phyloP scores from a whole-genome alignment of 108 stramenopile species.

The Skeletonema marinoi region DNA sequence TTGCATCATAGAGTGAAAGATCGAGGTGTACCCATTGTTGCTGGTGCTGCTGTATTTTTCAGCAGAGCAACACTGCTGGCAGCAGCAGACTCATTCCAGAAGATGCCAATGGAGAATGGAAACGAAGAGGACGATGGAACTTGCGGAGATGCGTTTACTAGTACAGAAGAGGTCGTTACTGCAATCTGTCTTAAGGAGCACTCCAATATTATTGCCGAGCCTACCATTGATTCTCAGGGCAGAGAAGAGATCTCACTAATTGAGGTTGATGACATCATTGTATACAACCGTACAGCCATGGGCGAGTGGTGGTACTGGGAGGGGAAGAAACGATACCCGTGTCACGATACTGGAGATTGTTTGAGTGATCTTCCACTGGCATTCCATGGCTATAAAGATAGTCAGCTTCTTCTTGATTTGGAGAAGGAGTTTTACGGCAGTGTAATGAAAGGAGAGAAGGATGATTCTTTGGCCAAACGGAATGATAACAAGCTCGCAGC shows the following conservation, averaged over 20 bases:
- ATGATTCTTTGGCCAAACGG: neutral
- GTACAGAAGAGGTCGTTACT: conserved; percentile 38
- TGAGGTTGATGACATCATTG: conserved; percentile 10
- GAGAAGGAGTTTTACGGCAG: conserved; percentile 42
- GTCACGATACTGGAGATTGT: conserved; percentile 38
- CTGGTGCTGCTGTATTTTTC: conserved; percentile 37
- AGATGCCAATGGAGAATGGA: conserved; percentile 36
- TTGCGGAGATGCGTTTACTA: conserved; percentile 41
- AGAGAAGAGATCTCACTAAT: conserved; percentile 27
- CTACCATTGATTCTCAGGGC: conserved; percentile 25
- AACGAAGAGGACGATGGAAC: conserved; percentile 44
- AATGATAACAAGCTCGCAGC: conserved; percentile 2
- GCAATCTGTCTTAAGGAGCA: conserved; percentile 36
- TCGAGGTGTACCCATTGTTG: conserved; percentile 37
- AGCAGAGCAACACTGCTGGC: conserved; percentile 31
- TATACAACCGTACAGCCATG: conserved; percentile 27
- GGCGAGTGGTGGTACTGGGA: conserved; percentile 50
- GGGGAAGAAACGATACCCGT: conserved; percentile 21
- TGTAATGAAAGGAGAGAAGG: conserved; percentile 2
- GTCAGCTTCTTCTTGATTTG: conserved; percentile 16
- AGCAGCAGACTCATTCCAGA: conserved; percentile 27
- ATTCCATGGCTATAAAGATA: conserved; percentile 24
- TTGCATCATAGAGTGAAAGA: conserved; percentile 31
- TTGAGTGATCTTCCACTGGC: conserved; percentile 35
- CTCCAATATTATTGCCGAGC: conserved; percentile 22